Percentiles rank a stretch among this genome's conserved stretches.
phyloP scores from a whole-genome alignment of 176 grass and related monocot genomes.

The Bothriochloa decipiens region DNA sequence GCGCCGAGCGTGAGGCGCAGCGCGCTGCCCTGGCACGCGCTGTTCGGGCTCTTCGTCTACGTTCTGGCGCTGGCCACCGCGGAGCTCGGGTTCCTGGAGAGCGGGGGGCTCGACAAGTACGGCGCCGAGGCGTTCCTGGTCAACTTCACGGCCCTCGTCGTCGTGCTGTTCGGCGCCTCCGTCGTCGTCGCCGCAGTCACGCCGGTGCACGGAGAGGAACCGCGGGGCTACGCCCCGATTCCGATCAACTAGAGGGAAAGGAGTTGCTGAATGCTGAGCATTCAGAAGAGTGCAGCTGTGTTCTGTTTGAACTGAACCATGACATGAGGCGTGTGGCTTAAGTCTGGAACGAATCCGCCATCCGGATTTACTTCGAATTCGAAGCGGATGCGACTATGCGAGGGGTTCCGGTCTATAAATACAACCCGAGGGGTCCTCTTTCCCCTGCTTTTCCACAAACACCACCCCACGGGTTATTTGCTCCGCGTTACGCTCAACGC shows the following conservation, averaged over 20 bases:
- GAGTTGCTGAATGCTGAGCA: background rate
- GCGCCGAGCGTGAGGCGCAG: conserved; percentile 51
- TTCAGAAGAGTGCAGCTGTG: background rate
- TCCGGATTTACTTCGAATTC: background rate
- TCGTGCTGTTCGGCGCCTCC: conserved; percentile 67
- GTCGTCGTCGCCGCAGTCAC: conserved; percentile 66
- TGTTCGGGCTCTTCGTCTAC: conserved; percentile 92
- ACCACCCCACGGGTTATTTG: background rate
- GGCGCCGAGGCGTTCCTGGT: conserved; percentile 78
- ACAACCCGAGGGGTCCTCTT: background rate
- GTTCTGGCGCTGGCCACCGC: conserved; percentile 73
- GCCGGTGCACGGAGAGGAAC: conserved; percentile 54
- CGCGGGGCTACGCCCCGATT: conserved; percentile 62
- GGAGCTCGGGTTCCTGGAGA: conserved; percentile 85
- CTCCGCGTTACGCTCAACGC: background rate
- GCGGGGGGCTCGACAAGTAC: conserved; percentile 67
- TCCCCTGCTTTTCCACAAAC: background rate
- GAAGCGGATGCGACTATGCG: background rate
- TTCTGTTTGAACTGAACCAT: background rate
- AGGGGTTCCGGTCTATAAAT: conserved; percentile 1
- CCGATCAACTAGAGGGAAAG: conserved; percentile 36
- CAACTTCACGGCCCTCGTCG: conserved; percentile 75
- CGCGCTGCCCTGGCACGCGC: conserved; percentile 84
- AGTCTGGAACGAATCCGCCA: background rate
- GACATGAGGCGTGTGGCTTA: background rate